These are phyloP conservation scores for Suillus subluteus DNA, from an alignment of 768 basidiomycete species.

Conservation along the genomic window DNA sequence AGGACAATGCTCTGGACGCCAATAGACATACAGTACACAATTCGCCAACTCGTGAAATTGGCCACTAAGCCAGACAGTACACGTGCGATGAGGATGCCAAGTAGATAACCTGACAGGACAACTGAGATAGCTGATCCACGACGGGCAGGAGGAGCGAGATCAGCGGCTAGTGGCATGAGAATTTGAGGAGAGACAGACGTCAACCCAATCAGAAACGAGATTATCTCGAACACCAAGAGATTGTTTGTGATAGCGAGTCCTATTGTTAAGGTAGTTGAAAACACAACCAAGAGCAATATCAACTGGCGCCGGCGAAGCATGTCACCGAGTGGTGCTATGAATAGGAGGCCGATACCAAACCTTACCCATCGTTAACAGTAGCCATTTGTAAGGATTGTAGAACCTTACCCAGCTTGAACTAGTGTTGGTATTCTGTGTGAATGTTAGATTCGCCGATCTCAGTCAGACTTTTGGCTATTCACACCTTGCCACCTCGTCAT, in stretches of 20 bases:
- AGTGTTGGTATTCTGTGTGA: conserved; percentile 60
- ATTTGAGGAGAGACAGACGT: conserved; percentile 45
- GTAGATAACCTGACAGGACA: conserved; percentile 34
- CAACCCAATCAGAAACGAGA: conserved; percentile 42
- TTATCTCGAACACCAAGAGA: conserved; percentile 34
- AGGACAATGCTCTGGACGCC: conserved; percentile 37
- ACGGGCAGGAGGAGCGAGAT: conserved; percentile 40
- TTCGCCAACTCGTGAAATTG: conserved; percentile 44
- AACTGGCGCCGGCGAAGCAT: conserved; percentile 47
- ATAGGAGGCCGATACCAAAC: conserved; percentile 38
- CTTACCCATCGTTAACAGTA: not conserved
- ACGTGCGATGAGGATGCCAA: conserved; percentile 34
- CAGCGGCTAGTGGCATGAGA: conserved; percentile 47
- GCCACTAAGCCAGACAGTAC: conserved; percentile 44
- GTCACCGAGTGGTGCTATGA: conserved; percentile 52
- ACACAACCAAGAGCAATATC: conserved; percentile 37
- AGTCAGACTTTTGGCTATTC: not conserved
- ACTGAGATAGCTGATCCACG: conserved; percentile 32
- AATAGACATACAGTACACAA: conserved; percentile 46
- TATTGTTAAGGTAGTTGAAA: conserved; percentile 41
- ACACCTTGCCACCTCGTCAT: conserved; percentile 38
- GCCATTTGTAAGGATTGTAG: not conserved
- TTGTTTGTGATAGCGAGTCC: conserved; percentile 42
- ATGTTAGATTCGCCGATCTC: conserved; percentile 11
- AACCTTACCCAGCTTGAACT: conserved; percentile 63